Conservation (phyloP, 192 early-diverging fungal species). For the Piromyces sp. region DNA sequence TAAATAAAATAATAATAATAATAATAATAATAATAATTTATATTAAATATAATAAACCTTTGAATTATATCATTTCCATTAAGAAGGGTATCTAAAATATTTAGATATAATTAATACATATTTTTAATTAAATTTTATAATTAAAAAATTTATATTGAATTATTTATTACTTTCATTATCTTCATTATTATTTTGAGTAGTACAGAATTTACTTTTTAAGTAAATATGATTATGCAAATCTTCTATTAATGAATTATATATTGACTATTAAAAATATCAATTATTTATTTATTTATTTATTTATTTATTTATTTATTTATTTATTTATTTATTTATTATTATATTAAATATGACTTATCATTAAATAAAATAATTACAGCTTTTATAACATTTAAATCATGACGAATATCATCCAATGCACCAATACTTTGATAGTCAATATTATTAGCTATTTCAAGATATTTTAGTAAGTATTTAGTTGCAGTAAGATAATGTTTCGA, state of each 20-base stretch:
- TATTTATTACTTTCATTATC: neutral
- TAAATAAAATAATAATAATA: too few species aligned
- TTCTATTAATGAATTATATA: constrained; percentile 29
- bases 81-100: neutral
- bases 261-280: constrained; percentile 4
- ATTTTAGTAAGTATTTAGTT: constrained; percentile 14
- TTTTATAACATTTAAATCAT: constrained; percentile 16
- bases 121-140: too few species aligned
- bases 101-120: too few species aligned
- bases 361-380: constrained; percentile 8
- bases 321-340: too few species aligned
- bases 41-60: neutral
- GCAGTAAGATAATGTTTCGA: constrained; percentile 30
- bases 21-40: too few species aligned
- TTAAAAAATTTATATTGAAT: too few species aligned
- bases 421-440: constrained; percentile 30
- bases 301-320: too few species aligned
- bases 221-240: constrained; percentile 40
- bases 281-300: neutral
- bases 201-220: constrained; percentile 25
- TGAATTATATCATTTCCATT: neutral
- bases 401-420: constrained; percentile 19
- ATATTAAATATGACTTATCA: too few species aligned
- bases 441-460: constrained; percentile 12
- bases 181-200: neutral